Percentiles rank a stretch among this genome's conserved stretches.
phyloP scores from a whole-genome alignment of 1,139 yeast species.

The Hyphopichia khmerensis region DNA sequence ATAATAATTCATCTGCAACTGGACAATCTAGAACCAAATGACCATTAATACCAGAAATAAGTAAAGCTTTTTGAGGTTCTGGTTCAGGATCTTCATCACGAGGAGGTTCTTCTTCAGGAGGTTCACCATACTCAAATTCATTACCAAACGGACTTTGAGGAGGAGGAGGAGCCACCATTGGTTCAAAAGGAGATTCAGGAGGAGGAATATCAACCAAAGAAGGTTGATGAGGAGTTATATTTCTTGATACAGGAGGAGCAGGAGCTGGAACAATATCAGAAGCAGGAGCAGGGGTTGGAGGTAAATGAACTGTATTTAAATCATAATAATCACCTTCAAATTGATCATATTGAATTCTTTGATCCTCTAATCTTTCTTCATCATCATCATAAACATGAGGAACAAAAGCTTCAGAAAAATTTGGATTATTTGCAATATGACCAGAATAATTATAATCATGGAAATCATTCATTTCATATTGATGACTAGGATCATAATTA shows the following conservation, averaged over 20 bases:
- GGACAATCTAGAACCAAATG: constrained; percentile 90
- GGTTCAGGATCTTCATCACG: constrained; percentile 36
- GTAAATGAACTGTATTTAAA: constrained; percentile 33
- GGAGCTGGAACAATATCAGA: background rate
- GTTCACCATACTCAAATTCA: constrained; percentile 21
- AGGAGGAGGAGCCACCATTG: background rate
- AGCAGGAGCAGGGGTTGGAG: constrained; percentile 17
- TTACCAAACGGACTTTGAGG: constrained; percentile 35
- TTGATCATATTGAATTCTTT: constrained; percentile 38
- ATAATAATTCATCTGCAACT: constrained; percentile 85
- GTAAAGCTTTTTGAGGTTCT: constrained; percentile 60
- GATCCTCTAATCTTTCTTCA: constrained; percentile 43
- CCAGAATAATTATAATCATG: constrained; percentile 18
- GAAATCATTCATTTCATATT: constrained; percentile 29
- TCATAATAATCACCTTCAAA: constrained; percentile 48
- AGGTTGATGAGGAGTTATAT: background rate
- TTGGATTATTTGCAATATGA: constrained; percentile 17
- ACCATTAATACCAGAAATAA: constrained; percentile 61
- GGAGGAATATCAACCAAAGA: background rate
- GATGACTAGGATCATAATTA: constrained; percentile 11
- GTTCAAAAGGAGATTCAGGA: background rate
- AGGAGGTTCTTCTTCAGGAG: constrained; percentile 31
- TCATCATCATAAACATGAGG: constrained; percentile 48
- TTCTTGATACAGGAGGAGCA: background rate
- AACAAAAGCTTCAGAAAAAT: constrained; percentile 33